phyloP scores from a whole-genome alignment of 306 rosid species.

The Acmispon strigosus region DNA sequence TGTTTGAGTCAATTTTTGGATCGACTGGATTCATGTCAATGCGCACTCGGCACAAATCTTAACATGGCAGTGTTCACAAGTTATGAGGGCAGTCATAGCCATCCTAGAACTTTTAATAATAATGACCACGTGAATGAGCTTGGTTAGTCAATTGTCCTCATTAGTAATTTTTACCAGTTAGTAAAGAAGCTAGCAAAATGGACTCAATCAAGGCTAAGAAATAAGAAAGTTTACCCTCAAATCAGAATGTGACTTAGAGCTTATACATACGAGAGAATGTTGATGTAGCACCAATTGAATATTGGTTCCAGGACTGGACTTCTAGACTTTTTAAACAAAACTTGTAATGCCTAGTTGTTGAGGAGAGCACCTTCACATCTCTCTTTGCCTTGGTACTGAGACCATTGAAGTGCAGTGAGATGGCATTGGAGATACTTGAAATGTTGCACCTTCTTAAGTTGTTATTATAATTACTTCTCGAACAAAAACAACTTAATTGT shows the following conservation, averaged over 20 bases:
- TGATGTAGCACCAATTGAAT: background rate
- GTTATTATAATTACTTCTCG: background rate
- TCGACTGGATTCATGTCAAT: background rate
- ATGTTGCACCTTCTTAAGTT: background rate
- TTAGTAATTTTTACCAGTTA: background rate
- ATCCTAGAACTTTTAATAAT: background rate
- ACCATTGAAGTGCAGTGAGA: too few relatives aligned
- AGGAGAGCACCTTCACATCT: too few relatives aligned
- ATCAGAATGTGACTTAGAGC: background rate
- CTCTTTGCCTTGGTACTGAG: too few relatives aligned
- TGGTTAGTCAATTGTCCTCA: background rate
- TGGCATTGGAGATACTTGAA: too few relatives aligned
- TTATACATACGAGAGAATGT: background rate
- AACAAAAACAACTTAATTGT: slow-evolving; percentile 19
- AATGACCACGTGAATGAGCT: background rate
- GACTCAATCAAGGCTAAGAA: background rate
- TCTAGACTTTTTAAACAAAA: too few relatives aligned
- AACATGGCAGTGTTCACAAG: background rate
- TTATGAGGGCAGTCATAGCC: background rate
- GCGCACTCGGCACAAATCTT: too few relatives aligned
- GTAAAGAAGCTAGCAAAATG: background rate
- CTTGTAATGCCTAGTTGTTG: too few relatives aligned
- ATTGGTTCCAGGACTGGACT: too few relatives aligned
- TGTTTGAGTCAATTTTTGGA: background rate
- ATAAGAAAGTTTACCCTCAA: background rate